These are phyloP conservation scores for Globisporangium polare DNA, from an alignment of 352 stramenopile genomes.

Conservation along the genomic window DNA sequence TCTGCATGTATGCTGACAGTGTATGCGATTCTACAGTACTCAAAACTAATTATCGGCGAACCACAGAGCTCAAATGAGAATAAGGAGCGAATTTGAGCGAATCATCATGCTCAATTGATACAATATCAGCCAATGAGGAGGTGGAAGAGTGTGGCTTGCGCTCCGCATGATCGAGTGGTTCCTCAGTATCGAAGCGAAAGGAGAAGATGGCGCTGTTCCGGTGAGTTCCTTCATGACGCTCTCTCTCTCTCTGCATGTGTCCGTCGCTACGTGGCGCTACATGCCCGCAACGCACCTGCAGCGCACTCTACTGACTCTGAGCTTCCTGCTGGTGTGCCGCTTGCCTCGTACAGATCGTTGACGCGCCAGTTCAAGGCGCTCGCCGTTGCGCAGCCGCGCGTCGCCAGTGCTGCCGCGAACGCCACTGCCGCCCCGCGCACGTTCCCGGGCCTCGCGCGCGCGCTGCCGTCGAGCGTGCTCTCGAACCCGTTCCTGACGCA, in stretches of 20 bases:
- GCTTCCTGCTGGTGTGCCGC: background rate
- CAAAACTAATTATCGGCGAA: background rate
- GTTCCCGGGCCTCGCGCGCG: slow-evolving; percentile 10
- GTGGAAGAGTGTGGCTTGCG: background rate
- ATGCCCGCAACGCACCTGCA: background rate
- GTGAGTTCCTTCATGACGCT: slow-evolving; percentile 20
- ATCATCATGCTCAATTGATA: background rate
- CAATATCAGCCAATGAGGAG: background rate
- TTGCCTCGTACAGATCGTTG: slow-evolving; percentile 33
- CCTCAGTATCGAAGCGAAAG: slow-evolving; percentile 28
- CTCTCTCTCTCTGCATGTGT: background rate
- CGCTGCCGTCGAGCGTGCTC: slow-evolving; percentile 7
- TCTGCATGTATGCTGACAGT: background rate
- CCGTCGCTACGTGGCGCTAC: background rate
- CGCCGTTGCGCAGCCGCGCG: slow-evolving; percentile 26
- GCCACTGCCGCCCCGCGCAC: slow-evolving; percentile 19
- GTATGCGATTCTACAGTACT: background rate
- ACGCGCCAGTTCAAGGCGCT: slow-evolving; percentile 51
- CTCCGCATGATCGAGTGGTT: slow-evolving; percentile 2
- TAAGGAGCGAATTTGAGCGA: background rate
- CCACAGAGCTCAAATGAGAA: background rate
- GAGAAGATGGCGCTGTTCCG: slow-evolving; percentile 37
- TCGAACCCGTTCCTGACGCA: slow-evolving; percentile 16
- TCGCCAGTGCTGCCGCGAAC: slow-evolving; percentile 12
- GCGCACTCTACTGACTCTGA: background rate